These are phyloP conservation scores for Bolboschoenus planiculmis DNA, from an alignment of 176 grass and related monocot genomes.

Conservation along the genomic window DNA sequence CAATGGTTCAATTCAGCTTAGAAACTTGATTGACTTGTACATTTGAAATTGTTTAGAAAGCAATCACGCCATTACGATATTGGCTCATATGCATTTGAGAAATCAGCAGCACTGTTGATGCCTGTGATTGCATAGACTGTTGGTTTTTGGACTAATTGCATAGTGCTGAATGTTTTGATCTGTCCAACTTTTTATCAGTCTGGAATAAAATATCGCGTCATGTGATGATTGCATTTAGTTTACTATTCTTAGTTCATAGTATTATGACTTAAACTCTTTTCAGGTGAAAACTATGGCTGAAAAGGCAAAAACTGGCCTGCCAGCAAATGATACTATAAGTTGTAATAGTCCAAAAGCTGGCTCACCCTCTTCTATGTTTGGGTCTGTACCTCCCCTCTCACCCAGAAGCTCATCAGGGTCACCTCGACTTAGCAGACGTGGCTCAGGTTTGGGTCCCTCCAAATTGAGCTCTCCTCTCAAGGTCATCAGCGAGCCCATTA, in stretches of 20 bases:
- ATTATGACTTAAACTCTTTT: neutral
- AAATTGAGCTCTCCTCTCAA: constrained; percentile 56
- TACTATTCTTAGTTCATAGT: neutral
- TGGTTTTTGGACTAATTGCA: neutral
- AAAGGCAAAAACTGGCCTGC: constrained; percentile 41
- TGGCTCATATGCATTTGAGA: neutral
- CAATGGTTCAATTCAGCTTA: neutral
- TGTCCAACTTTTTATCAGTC: neutral
- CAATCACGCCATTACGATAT: neutral
- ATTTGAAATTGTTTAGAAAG: neutral
- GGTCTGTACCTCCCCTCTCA: constrained; percentile 73
- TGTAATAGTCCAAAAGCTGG: constrained; percentile 35
- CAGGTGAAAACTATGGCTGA: constrained; percentile 46
- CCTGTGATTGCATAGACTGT: neutral
- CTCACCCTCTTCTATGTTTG: constrained; percentile 51
- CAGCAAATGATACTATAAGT: constrained; percentile 8
- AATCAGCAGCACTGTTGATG: neutral
- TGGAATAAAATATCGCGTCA: neutral
- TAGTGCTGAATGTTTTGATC: neutral
- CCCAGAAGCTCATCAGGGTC: constrained; percentile 54
- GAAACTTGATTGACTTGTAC: neutral
- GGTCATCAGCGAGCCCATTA: constrained; percentile 36
- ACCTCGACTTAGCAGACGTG: constrained; percentile 49
- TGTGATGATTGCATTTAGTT: neutral
- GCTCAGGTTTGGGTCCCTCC: constrained; percentile 27